Conservation (phyloP, 1,284 basidiomycete species). For the Cutaneotrichosporon cutaneum region DNA sequence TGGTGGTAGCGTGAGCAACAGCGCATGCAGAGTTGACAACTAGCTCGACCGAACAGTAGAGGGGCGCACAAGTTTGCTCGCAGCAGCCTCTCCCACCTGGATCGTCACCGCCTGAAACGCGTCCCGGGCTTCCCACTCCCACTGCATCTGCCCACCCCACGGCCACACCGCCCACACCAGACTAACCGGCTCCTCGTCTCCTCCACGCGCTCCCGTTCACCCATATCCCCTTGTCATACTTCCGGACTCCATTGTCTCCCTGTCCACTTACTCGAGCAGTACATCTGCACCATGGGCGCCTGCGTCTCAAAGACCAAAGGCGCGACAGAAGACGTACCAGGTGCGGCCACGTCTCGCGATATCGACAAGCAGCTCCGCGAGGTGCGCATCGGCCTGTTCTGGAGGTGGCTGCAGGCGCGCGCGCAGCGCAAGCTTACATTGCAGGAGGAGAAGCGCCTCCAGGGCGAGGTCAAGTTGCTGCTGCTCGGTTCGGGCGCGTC, state of each 20-base stretch:
- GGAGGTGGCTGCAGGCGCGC: background rate
- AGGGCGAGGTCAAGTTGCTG: slow-evolving; percentile 78
- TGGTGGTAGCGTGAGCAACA: background rate
- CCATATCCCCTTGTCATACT: background rate
- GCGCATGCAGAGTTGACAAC: background rate
- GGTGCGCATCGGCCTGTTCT: slow-evolving; percentile 52
- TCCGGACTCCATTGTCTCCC: background rate
- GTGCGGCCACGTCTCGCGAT: slow-evolving; percentile 47
- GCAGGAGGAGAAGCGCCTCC: slow-evolving; percentile 67
- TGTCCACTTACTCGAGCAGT: background rate
- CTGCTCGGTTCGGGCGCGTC: slow-evolving; percentile 89
- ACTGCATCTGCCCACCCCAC: background rate
- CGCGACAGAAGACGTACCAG: slow-evolving; percentile 27
- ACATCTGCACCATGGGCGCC: slow-evolving; percentile 62
- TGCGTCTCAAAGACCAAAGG: slow-evolving; percentile 60
- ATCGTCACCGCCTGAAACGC: background rate
- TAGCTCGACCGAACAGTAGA: background rate
- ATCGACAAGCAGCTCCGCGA: slow-evolving; percentile 67
- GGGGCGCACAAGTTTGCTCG: background rate
- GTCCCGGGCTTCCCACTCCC: background rate
- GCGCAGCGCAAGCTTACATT: background rate
- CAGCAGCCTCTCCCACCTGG: background rate
- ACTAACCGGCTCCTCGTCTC: no score
- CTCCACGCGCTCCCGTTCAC: background rate
- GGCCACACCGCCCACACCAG: background rate